These are phyloP conservation scores for Sclerospora graminicola DNA, from an alignment of 352 stramenopile genomes.

Conservation along the genomic window DNA sequence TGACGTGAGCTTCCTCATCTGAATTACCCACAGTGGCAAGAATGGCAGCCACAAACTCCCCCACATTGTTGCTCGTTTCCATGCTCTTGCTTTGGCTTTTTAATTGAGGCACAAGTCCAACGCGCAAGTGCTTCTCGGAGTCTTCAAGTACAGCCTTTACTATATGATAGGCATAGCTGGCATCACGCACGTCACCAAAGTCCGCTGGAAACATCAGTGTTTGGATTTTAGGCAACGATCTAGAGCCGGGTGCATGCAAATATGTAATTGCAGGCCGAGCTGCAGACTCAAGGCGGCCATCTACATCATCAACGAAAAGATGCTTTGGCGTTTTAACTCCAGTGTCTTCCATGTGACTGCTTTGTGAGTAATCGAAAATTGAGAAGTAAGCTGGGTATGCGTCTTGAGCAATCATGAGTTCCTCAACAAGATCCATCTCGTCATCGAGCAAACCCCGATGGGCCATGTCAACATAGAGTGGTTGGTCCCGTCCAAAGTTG, in stretches of 20 bases:
- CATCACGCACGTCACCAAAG: conserved; percentile 39
- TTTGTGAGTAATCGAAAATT: conserved; percentile 34
- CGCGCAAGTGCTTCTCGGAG: conserved; percentile 44
- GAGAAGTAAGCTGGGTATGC: conserved; percentile 60
- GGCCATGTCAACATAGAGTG: conserved; percentile 56
- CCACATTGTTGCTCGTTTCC: conserved; percentile 5
- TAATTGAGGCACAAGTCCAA: conserved; percentile 45
- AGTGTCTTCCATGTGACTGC: conserved; percentile 7
- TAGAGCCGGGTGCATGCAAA: conserved; percentile 39
- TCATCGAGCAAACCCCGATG: conserved; percentile 42
- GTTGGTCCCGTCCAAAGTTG: conserved; percentile 74
- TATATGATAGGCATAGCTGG: conserved; percentile 38
- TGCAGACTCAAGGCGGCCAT: conserved; percentile 42
- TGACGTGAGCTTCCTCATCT: conserved; percentile 37
- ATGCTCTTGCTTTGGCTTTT: conserved; percentile 5
- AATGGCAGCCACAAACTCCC: conserved; percentile 39
- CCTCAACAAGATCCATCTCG: conserved; percentile 53
- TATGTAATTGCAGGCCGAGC: conserved; percentile 40
- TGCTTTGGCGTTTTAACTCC: conserved; percentile 21
- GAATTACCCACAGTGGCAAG: conserved; percentile 40
- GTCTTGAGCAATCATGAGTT: conserved; percentile 48
- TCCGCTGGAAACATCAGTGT: conserved; percentile 52
- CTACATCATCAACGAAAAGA: conserved; percentile 52
- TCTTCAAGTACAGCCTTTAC: conserved; percentile 63
- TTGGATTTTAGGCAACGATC: conserved; percentile 54